Evolutionary conservation across 495 filamentous ascomycete genomes (phyloP).

Genomic region (Trichoderma virens): DNA sequence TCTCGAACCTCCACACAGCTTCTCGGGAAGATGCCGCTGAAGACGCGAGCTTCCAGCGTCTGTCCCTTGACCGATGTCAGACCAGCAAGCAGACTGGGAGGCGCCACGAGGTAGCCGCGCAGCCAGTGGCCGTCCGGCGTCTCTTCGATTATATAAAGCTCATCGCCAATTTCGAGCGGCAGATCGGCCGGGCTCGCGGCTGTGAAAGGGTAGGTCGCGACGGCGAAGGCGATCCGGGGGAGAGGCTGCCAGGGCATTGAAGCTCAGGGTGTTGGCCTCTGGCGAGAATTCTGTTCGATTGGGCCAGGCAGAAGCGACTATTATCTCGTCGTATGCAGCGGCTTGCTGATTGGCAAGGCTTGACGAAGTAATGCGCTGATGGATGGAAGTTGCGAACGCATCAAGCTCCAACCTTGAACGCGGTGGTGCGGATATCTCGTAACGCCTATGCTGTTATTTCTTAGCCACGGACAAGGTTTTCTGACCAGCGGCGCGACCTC

Average conservation of each 20-base stretch:
- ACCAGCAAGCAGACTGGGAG: slow-evolving; percentile 85
- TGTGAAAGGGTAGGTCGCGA: slow-evolving; percentile 87
- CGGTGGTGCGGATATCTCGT: not conserved
- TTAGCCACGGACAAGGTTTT: not conserved
- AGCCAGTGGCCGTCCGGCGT: slow-evolving; percentile 82
- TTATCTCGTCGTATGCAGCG: not conserved
- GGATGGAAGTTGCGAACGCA: slow-evolving; percentile 4
- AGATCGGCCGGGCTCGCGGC: slow-evolving; percentile 82
- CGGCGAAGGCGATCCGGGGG: slow-evolving; percentile 93
- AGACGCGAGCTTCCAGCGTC: slow-evolving; percentile 89
- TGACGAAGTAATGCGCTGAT: not conserved
- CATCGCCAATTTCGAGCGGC: slow-evolving; percentile 95
- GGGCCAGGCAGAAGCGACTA: not conserved
- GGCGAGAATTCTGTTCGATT: not conserved
- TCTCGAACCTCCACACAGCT: slow-evolving; percentile 81
- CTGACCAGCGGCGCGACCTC: not conserved
- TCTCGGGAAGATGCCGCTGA: slow-evolving; percentile 91
- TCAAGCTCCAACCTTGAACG: not conserved
- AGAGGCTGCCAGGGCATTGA: slow-evolving; percentile 94
- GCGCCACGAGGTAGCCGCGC: slow-evolving; percentile 89
- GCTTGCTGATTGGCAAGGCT: slow-evolving; percentile 7
- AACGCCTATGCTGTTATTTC: not conserved
- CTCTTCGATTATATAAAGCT: slow-evolving; percentile 97
- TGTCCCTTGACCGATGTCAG: slow-evolving; percentile 88
- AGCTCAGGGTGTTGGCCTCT: not conserved